phyloP scores from a whole-genome alignment of 2,329 filamentous ascomycete genomes.

The Fusarium tuaranense region DNA sequence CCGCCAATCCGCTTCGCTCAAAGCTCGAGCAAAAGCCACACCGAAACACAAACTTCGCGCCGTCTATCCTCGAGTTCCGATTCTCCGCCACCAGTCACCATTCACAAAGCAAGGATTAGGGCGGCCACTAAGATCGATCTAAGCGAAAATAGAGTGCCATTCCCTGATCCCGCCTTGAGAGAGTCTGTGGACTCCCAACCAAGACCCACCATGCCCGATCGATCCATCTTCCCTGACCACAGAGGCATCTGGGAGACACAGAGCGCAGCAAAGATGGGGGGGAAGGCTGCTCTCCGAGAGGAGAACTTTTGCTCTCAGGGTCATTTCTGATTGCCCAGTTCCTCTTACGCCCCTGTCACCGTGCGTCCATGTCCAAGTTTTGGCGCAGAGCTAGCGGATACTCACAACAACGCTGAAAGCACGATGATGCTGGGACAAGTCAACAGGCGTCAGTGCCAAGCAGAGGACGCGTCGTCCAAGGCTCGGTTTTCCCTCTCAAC shows the following conservation, averaged over 20 bases:
- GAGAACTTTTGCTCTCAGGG: constrained; percentile 1
- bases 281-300: constrained; percentile 1
- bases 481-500: constrained; percentile 10
- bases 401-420: neutral
- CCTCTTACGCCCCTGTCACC: constrained; percentile 23
- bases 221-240: constrained; percentile 10
- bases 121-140: constrained; percentile 42
- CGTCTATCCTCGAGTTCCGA: constrained; percentile 6
- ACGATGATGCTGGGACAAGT: constrained; percentile 8
- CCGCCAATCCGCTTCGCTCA: constrained; percentile 15
- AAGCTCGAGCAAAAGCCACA: constrained; percentile 28
- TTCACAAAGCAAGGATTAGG: constrained; percentile 5
- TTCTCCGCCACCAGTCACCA: constrained; percentile 12
- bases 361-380: constrained; percentile 9
- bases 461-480: constrained; percentile 18
- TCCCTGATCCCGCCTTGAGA: constrained; percentile 15
- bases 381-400: neutral
- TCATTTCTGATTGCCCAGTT: neutral
- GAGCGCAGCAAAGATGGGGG: constrained; percentile 17
- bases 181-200: neutral
- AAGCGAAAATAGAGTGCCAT: constrained; percentile 25
- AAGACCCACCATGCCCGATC: constrained; percentile 25
- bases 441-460: constrained; percentile 6
- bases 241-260: constrained; percentile 13
- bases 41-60: constrained; percentile 16